A percentile compares a stretch with the other conserved stretches of the same genome.
phyloP scores from a whole-genome alignment of 306 rosid species.

The Vigna reflexopilosa region DNA sequence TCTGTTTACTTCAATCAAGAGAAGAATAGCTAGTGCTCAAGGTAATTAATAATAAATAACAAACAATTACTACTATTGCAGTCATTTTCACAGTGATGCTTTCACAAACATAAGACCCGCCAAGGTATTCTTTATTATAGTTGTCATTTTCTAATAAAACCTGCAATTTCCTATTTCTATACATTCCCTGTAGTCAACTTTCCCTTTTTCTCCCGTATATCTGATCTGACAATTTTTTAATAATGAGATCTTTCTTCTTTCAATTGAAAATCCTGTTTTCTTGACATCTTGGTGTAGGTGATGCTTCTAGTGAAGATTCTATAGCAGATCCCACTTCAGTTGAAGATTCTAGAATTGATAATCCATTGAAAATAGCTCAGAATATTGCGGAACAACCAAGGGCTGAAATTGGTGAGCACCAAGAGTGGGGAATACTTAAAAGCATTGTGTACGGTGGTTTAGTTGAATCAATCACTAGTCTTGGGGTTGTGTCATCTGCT shows the following conservation, averaged over 20 bases:
- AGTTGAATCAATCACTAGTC: slow-evolving; percentile 68
- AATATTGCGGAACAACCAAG: slow-evolving; percentile 38
- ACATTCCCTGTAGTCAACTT: background rate
- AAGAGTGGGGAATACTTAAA: slow-evolving; percentile 56
- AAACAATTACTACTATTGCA: background rate
- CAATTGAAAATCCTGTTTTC: slow-evolving; percentile 1
- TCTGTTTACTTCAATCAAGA: slow-evolving; percentile 25
- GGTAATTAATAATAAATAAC: slow-evolving; percentile 16
- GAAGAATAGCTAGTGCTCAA: slow-evolving; percentile 26
- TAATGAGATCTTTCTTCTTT: slow-evolving; percentile 27
- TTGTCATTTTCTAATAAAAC: background rate
- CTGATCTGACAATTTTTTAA: background rate
- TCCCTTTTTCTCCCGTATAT: background rate
- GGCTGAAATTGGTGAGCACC: slow-evolving; percentile 30
- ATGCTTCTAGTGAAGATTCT: slow-evolving; percentile 16
- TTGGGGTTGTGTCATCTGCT: slow-evolving; percentile 79
- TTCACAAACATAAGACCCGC: background rate
- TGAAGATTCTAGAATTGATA: slow-evolving; percentile 38
- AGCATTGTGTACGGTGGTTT: slow-evolving; percentile 76
- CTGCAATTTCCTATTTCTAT: background rate
- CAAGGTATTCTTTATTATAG: background rate
- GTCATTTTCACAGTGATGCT: background rate
- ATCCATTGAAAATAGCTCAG: slow-evolving; percentile 21
- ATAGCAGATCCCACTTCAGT: slow-evolving; percentile 2
- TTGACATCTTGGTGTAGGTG: slow-evolving; percentile 37